Conservation (phyloP, 208 protist species). For the Acanthamoeba castellanii region DNA sequence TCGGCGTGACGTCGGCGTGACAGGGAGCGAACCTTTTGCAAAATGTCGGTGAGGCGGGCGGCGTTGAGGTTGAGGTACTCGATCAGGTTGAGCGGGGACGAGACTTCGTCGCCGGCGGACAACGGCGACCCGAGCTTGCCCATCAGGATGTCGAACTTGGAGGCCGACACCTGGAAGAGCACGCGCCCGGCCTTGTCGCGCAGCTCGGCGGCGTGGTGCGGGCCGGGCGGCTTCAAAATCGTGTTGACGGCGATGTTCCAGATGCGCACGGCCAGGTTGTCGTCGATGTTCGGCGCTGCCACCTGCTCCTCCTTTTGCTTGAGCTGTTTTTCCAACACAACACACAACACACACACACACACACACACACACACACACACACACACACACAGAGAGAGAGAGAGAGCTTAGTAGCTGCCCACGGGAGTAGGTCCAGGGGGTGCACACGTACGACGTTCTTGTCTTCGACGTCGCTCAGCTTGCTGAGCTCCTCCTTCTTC, state of each 20-base stretch:
- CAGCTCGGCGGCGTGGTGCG: conserved; percentile 48
- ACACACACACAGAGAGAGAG: not conserved
- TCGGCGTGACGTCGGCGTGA: too few species aligned
- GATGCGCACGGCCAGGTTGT: conserved; percentile 67
- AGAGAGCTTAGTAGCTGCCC: not conserved
- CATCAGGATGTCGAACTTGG: conserved; percentile 23
- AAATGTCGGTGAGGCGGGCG: conserved; percentile 68
- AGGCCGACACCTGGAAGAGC: conserved; percentile 73
- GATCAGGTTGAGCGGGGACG: conserved; percentile 76
- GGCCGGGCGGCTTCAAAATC: conserved; percentile 64
- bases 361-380: too few species aligned
- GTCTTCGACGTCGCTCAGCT: conserved; percentile 78
- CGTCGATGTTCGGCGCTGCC: conserved; percentile 75
- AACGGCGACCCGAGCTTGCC: not conserved
- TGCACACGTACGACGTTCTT: conserved; percentile 57
- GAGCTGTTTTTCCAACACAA: not conserved
- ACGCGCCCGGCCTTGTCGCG: conserved; percentile 72
- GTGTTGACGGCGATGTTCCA: conserved; percentile 64
- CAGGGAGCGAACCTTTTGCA: conserved; percentile 52
- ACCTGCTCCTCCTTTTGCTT: conserved; percentile 83
- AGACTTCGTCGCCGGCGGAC: conserved; percentile 52
- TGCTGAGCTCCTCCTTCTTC: conserved; percentile 78
- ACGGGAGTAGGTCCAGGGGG: too few species aligned
- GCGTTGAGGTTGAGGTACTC: conserved; percentile 80
- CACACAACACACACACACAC: not conserved